Conservation (phyloP, 2,329 filamentous ascomycete species). For the Hypoxylon sp. region DNA sequence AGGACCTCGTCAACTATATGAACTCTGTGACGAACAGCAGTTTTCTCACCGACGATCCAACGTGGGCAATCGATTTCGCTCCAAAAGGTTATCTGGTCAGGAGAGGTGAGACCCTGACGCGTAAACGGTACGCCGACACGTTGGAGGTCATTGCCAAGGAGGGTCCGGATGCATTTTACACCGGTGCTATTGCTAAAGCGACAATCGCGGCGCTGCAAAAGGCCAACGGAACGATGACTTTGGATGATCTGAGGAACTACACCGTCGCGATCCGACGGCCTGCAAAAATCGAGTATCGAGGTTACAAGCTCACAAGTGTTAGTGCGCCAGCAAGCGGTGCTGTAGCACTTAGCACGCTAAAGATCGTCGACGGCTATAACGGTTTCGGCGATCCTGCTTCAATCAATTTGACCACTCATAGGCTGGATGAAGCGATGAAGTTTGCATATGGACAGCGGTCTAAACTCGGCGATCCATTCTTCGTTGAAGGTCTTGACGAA, state of each 20-base stretch:
- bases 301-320: constrained; percentile 76
- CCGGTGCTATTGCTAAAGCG: constrained; percentile 57
- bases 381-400: constrained; percentile 70
- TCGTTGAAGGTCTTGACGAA: constrained; percentile 71
- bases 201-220: constrained; percentile 72
- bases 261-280: constrained; percentile 74
- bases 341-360: constrained; percentile 80
- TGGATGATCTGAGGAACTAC: constrained; percentile 84
- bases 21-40: constrained; percentile 62
- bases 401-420: constrained; percentile 77
- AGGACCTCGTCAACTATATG: constrained; percentile 79
- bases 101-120: constrained; percentile 58
- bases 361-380: constrained; percentile 80
- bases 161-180: constrained; percentile 60
- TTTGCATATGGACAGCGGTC: constrained; percentile 84
- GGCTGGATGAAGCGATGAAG: constrained; percentile 85
- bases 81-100: constrained; percentile 55
- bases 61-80: constrained; percentile 89
- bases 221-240: constrained; percentile 82
- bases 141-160: constrained; percentile 65
- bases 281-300: constrained; percentile 74
- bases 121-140: constrained; percentile 68
- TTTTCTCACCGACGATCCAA: constrained; percentile 78
- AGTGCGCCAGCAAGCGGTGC: constrained; percentile 81
- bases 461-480: constrained; percentile 81